Conservation (phyloP, 1,284 basidiomycete genomes). For the Xanthoconium separans region DNA sequence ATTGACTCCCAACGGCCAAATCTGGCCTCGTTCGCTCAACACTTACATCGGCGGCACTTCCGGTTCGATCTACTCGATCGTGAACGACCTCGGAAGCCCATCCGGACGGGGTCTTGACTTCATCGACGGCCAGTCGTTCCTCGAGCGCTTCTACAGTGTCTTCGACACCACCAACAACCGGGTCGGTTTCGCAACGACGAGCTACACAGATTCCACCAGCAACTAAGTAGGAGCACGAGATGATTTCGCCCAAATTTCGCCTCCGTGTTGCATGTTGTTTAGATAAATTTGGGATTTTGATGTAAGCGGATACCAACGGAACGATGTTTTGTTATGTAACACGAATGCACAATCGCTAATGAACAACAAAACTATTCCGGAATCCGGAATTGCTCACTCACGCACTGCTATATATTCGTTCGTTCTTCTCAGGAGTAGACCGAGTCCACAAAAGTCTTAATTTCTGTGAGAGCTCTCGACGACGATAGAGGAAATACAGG, state of each 20-base stretch:
- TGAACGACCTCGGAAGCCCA: constrained; percentile 39
- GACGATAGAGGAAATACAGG: background rate
- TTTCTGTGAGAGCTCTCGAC: background rate
- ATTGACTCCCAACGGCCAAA: constrained; percentile 48
- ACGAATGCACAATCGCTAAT: background rate
- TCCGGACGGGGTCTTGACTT: constrained; percentile 50
- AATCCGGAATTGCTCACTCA: background rate
- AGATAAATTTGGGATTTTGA: background rate
- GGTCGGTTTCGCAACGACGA: constrained; percentile 58
- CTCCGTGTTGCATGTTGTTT: background rate
- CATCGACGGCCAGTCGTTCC: constrained; percentile 53
- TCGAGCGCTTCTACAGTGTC: constrained; percentile 68
- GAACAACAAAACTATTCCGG: background rate
- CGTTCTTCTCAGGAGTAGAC: background rate
- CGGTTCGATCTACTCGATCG: constrained; percentile 49
- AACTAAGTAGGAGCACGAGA: constrained; percentile 39
- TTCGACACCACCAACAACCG: constrained; percentile 55
- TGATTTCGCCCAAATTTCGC: no score
- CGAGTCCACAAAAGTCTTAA: background rate
- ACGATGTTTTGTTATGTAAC: background rate
- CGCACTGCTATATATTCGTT: background rate
- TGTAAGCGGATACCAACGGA: background rate
- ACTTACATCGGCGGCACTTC: constrained; percentile 41
- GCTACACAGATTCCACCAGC: constrained; percentile 52
- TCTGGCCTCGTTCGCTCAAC: constrained; percentile 48